Base-by-base conservation (phyloP, 257 asterid species). In the Nyctanthes arbortristis region DNA sequence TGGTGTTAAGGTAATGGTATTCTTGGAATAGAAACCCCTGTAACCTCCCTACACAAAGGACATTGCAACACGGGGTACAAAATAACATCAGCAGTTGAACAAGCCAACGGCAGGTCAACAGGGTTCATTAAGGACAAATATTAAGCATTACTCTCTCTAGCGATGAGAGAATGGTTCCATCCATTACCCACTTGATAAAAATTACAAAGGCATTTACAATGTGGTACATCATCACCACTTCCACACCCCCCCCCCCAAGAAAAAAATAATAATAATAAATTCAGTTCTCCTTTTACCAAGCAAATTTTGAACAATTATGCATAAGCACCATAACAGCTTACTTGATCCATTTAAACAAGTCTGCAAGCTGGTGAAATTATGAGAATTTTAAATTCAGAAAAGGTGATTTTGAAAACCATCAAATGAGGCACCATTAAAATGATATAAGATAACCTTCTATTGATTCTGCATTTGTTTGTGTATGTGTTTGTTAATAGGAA, bases 11-110 rank as follows among this genome's bases (percentile, higher is more conserved):
- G 74, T 61, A 69, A 73, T 79, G 37, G 87, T 84, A 63, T 79
- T 84, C 85, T 80, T 80, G 14, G 90, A 66, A 68, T 82, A 84
- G 58, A 84, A 84, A 20, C 90, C 87, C 73, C 80, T 79, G 63
- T 82, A 84, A 54, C 90, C 90, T 70, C 87, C 87, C 87, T 84
- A 81, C 55, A 36, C 65, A 69, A 72, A 71, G 58, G 71, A 73
- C 29, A 69, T 47, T n/a, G n/a, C n/a, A n/a, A n/a, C n/a, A n/a
- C n/a, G 7, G 27, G 13, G 28, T 8, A 0, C 7, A 49, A 49
- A 49, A 49, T 20, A 49, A 18, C 58, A 49, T 22, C 58, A 49
- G 58, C 28, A 1, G 59, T 9, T 20, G 59, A 24, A 52, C 8
- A 52, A 52, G 59, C 30, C 29, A 52, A 52, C 16, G 24, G n/a